Conservation (phyloP, 2,329 filamentous ascomycete species). For the Colletotrichum lentis region DNA sequence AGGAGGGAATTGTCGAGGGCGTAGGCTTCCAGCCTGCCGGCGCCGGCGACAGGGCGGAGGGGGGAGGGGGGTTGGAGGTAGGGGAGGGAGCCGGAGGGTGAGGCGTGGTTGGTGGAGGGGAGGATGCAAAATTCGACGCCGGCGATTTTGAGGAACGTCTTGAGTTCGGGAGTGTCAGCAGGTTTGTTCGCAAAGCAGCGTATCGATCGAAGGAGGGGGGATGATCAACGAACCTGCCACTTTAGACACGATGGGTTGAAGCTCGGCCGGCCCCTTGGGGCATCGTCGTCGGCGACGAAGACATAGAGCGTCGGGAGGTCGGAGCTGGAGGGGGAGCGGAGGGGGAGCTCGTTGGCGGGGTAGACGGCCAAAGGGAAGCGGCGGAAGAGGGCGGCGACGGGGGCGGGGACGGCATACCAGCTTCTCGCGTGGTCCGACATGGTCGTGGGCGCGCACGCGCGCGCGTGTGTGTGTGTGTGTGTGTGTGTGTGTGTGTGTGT, state of each 20-base stretch:
- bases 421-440: conserved; percentile 40
- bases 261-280: conserved; percentile 69
- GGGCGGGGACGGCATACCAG: conserved; percentile 71
- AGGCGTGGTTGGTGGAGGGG: conserved; percentile 90
- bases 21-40: conserved; percentile 73
- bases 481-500: conserved; percentile 5
- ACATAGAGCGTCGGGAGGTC: conserved; percentile 72
- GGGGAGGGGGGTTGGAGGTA: conserved; percentile 73
- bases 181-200: not conserved
- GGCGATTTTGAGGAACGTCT: conserved; percentile 86
- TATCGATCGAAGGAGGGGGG: conserved; percentile 8
- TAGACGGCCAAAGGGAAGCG: conserved; percentile 81
- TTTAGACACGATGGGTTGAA: conserved; percentile 94
- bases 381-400: conserved; percentile 85
- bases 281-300: conserved; percentile 74
- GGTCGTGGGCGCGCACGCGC: not conserved
- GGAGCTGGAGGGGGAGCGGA: conserved; percentile 58
- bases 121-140: conserved; percentile 71
- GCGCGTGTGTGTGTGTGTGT: conserved; percentile 8
- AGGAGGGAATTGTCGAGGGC: conserved; percentile 58
- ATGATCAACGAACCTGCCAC: conserved; percentile 79
- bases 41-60: conserved; percentile 63
- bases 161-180: conserved; percentile 47
- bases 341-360: conserved; percentile 76
- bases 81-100: conserved; percentile 85